Conservation (phyloP, 352 stramenopile genomes). For the Globisporangium sylvaticum region DNA sequence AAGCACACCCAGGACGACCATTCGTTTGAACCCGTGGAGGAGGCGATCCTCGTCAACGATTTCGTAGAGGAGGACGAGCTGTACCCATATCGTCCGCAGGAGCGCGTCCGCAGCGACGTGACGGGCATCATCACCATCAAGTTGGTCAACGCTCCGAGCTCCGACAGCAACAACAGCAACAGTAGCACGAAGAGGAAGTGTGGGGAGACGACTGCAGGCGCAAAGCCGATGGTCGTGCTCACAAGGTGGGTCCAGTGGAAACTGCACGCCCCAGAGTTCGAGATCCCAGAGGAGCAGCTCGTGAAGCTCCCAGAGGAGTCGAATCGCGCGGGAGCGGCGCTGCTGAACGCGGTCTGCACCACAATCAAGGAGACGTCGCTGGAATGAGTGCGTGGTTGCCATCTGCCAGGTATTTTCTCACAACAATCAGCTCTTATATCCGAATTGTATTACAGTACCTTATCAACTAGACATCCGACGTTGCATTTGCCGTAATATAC, state of each 20-base stretch:
- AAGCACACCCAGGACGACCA: not conserved
- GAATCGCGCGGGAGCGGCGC: not conserved
- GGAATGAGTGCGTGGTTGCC: too few relatives aligned
- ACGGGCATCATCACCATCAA: not conserved
- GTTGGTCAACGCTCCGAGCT: too few relatives aligned
- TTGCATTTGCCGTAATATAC: too few relatives aligned
- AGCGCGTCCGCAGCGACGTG: not conserved
- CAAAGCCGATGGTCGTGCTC: slow-evolving; percentile 23
- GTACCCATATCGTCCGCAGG: not conserved
- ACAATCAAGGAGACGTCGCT: too few relatives aligned
- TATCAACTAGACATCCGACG: too few relatives aligned
- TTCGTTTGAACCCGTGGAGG: too few relatives aligned
- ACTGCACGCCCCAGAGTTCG: slow-evolving; percentile 13
- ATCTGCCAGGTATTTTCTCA: too few relatives aligned
- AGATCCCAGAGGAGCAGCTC: not conserved
- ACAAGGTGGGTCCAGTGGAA: slow-evolving; percentile 33
- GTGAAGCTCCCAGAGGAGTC: not conserved
- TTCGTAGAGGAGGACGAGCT: not conserved
- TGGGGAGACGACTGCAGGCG: not conserved
- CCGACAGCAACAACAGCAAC: too few relatives aligned
- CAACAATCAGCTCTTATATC: too few relatives aligned
- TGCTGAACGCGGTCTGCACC: not conserved
- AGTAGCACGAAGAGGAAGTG: not conserved
- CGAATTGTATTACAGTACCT: too few relatives aligned
- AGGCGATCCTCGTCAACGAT: not conserved